Conservation (phyloP, 805 yeast genomes). For the Phaffomyces antillensis region DNA sequence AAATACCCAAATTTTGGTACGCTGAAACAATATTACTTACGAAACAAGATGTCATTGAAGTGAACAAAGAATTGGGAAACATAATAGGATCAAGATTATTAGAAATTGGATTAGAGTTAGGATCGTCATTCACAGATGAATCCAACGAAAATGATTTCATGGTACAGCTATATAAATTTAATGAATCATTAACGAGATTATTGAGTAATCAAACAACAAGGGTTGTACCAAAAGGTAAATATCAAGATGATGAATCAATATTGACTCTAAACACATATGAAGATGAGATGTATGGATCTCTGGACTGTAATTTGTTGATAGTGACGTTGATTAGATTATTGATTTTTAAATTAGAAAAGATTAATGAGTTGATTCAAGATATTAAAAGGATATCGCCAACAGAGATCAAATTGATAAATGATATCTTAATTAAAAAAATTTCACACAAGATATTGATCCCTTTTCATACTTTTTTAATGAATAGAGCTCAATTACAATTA, state of each 20-base stretch:
- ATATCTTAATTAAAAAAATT: slow-evolving; percentile 10
- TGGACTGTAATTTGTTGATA: slow-evolving; percentile 14
- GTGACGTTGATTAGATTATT: slow-evolving; percentile 14
- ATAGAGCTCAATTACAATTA: slow-evolving; percentile 5
- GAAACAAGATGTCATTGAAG: slow-evolving; percentile 17
- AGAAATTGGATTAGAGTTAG: neutral
- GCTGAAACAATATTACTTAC: slow-evolving; percentile 12
- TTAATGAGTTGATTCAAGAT: slow-evolving; percentile 5
- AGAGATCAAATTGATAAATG: neutral
- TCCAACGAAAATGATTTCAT: slow-evolving; percentile 10
- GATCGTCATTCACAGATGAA: neutral
- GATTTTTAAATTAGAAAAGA: slow-evolving; percentile 9
- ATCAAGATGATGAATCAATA: too few relatives aligned
- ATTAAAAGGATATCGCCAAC: neutral
- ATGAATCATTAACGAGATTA: slow-evolving; percentile 21
- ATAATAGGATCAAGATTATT: neutral
- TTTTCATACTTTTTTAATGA: slow-evolving; percentile 13
- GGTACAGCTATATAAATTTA: slow-evolving; percentile 19
- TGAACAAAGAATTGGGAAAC: slow-evolving; percentile 17
- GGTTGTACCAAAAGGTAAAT: too few relatives aligned
- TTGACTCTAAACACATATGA: neutral
- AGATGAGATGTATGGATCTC: neutral
- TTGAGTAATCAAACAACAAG: slow-evolving; percentile 6
- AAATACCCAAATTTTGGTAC: slow-evolving; percentile 17
- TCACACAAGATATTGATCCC: slow-evolving; percentile 15